Base-by-base conservation (phyloP, 805 yeast genomes). In the Yarrowia deformans region DNA sequence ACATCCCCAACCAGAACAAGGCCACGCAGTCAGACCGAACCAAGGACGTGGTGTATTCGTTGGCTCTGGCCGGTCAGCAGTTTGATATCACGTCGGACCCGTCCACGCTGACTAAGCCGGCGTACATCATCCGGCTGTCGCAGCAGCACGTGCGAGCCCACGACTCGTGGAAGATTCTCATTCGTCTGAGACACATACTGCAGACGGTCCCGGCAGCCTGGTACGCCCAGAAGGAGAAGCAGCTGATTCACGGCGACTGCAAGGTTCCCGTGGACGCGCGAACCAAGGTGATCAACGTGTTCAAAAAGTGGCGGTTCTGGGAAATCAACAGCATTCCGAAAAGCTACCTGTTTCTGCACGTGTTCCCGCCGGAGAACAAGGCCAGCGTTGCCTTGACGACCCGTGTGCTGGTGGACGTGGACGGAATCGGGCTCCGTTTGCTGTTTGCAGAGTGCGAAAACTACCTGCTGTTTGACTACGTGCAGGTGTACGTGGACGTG, bases 251-350 rank as follows among this genome's bases (percentile, higher is more conserved):
- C 1, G 72, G 76, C 1, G 70, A 77, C 0, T 83, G 86, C 81
- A 76, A 77, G 18, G 81, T 85, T 0, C 88, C 91, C 0, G 72
- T 70, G 0, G 79, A 82, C 70, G 93, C 93, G 0, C 81, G 82
- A 70, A 79, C 81, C 9, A 83, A 83, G 16, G 90, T 91, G 1
- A 77, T 86, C 32, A 79, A 82, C 3, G 82, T 87, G 0, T 92
- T 93, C 73, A 81, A 88, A 0, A 81, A 83, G 14, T 95, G 98
- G 98, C 85, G 98, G 81, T 87, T 87, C 70, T 93, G 98, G 98
- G 99, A 94, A 73, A 88, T 90, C 54, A 82, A 87, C 40, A 85
- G 86, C 73, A 84, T 87, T 29, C 83, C 84, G n/a, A 80, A 84
- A 46, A 84, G 88, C 67, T 85, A 81, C 69, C 81, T 90, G 32